Evolutionary conservation across 2,329 filamentous ascomycete genomes (phyloP), one percentile per base, ranked within the genome.

Genomic region (Botrytis elliptica): DNA sequence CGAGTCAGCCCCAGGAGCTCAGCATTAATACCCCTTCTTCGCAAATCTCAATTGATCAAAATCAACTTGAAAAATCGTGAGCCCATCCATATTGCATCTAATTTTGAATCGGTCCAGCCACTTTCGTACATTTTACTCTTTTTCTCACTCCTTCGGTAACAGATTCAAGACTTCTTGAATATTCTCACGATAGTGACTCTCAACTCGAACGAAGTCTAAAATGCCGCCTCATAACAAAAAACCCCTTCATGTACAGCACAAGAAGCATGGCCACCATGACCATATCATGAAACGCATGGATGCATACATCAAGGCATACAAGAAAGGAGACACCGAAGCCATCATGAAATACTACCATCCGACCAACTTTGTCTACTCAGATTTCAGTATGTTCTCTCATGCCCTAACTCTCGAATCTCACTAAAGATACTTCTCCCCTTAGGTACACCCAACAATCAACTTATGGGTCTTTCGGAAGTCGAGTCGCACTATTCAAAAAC

Each of bases 261-360:
- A 42, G n/a, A n/a, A 52, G 7, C 42, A 71, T 52, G 6, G 22
- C 25, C 59, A 71, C 4, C 69, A 64, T 64, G 33, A 64, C 1
- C 69, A 64, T 22, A 64, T 64, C 42, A 64, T 63, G 69, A 71
- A 71, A 36, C 57, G 57, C n/a, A 44, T 71, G n/a, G 57, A 71
- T 22, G 33, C 33, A 40, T 71, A 71, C 18, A 71, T 71, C 57
- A 71, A 46, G 38, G 57, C 57, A 8, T 64, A 64, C 57, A 36
- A 59, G 25, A 64, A 44, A 3, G 69, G 57, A 52, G 33, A 71
- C 29, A 60, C 57, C 0, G 69, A 71, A 64, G 69, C 69, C 33
- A 64, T 71, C n/a, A 71, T 64, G 69, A 46, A 63, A 52, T 71
- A 29, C 42, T 71, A 71, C 2, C 69, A 71, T 20, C 57, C 69